Base-by-base conservation (phyloP, 2,329 filamentous ascomycete genomes). In the Incumbomyces lentus region DNA sequence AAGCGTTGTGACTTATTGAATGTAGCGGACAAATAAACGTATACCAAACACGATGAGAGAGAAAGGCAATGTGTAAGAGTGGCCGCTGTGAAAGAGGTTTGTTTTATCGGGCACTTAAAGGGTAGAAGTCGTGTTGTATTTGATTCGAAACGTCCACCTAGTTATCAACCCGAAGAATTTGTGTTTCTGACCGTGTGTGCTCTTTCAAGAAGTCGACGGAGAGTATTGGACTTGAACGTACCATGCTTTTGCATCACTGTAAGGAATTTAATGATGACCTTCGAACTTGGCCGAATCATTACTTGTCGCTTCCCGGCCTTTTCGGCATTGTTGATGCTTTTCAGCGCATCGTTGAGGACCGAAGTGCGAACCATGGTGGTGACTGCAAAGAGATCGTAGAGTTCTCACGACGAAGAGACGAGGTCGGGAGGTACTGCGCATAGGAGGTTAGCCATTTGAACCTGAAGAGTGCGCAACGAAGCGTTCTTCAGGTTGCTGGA, bases 101-200 rank as follows among this genome's bases (percentile, higher is more conserved):
- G 69, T 92, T 98, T 73, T 98, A 85, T 93, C 92, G 90, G 87
- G 81, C 81, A 93, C 81, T 96, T 96, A 98, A 96, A 98, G 87
- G 89, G 87, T 90, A 87, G 81, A 83, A 78, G 82, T 84, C 86
- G 88, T 95, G 72, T 76, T 71, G 60, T 58, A 68, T 60, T 60
- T 26, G 2, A 66, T 69, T 78, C 79, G 80, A 83, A 82, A 90
- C 82, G 81, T 80, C 87, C 82, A 84, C 86, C 90, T 95, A 98
- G 92, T 96, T 96, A 96, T 96, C 95, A 84, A 84, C 89, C 90
- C 92, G 92, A 82, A 64, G 61, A 19, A 14, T 37, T 39, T 47
- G 31, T 32, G n/a, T 13, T 22, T 22, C 14, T 8, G 29, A 14
- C 14, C 33, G 31, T 48, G 22, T 8, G 22, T 8, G 8, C 22